Conservation (phyloP, 345 rosid genomes). For the Toxicodendron radicans region DNA sequence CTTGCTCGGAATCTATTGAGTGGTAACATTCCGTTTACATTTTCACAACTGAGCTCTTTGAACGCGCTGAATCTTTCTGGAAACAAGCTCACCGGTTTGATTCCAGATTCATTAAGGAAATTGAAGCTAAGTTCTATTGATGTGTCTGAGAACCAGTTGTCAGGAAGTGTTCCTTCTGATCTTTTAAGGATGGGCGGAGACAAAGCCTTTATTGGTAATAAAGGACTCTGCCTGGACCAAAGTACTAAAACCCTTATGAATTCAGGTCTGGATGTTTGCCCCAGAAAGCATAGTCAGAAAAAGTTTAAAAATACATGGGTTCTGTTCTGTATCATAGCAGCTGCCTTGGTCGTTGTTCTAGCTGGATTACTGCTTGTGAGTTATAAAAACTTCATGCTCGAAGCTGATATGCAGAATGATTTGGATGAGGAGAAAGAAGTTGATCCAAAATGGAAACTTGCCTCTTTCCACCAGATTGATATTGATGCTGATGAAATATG, state of each 20-base stretch:
- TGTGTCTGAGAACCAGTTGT: conserved; percentile 59
- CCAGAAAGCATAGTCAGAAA: conserved; percentile 28
- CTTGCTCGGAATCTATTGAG: conserved; percentile 64
- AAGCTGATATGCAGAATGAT: conserved; percentile 26
- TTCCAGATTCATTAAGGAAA: conserved; percentile 52
- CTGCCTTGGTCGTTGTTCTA: conserved; percentile 38
- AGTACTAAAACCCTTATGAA: conserved; percentile 21
- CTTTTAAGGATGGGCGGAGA: conserved; percentile 67
- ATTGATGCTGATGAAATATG: conserved; percentile 76
- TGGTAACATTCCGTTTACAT: conserved; percentile 51
- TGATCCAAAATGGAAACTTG: conserved; percentile 51
- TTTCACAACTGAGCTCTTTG: conserved; percentile 51
- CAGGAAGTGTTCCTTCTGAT: conserved; percentile 63
- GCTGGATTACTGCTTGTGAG: conserved; percentile 50
- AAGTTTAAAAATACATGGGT: conserved; percentile 29
- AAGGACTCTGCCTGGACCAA: conserved; percentile 56
- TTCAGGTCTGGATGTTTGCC: conserved; percentile 43
- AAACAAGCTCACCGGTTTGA: conserved; percentile 57
- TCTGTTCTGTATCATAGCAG: conserved; percentile 46
- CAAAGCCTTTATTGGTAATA: conserved; percentile 56
- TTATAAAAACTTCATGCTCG: conserved; percentile 49
- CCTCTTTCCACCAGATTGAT: conserved; percentile 67
- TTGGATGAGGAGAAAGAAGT: conserved; percentile 33
- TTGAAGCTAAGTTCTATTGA: conserved; percentile 82
- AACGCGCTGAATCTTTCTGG: conserved; percentile 79